Base-by-base conservation (phyloP, 257 asterid species). In the Penstemon barbatus region DNA sequence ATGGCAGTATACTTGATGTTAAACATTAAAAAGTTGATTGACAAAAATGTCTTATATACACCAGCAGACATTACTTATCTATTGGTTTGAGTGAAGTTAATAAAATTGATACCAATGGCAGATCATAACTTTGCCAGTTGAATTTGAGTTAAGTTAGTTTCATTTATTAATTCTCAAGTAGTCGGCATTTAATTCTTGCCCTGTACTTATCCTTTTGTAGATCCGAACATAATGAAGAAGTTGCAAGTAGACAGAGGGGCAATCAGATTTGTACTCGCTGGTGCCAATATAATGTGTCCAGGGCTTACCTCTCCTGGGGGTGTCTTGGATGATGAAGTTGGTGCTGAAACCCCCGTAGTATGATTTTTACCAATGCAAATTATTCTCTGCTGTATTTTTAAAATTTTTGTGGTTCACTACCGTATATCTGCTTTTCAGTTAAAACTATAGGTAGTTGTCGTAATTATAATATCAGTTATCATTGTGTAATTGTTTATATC, bases 241-340 rank as follows among this genome's bases (percentile, higher is more conserved):
- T 80, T 94, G 49, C 97, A 94, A 85, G 99, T 94, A 78, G 99
- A 94, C 74, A 82, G 97, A 71, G 99, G 99, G 8, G 99, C 99
- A 1, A 89, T 94, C 74, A 89, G 74, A 79, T 91, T 80, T 83
- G 98, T 94, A 64, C 96, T 94, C 58, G 78, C 99, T 71, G 99
- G 99, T 78, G 99, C 99, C 75, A 94, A 94, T 84, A 91, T 94
- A 78, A 94, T 94, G 99, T 94, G 99, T 72, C 99, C 99, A 3
- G 99, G 99, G 40, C 97, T 94, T 55, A 94, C 99, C 9, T 94
- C 99, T 75, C 93, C 96, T 57, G 99, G 99, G 41, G 99, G 99
- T 75, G 96, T 77, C 51, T 78, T 94, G 86, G 99, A 94, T 67
- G 89, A 86, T 12, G 90, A 87, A 75, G 97, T 89, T 37, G 95